Base-by-base conservation (phyloP, 306 rosid genomes). In the Citrullus mucosospermus region DNA sequence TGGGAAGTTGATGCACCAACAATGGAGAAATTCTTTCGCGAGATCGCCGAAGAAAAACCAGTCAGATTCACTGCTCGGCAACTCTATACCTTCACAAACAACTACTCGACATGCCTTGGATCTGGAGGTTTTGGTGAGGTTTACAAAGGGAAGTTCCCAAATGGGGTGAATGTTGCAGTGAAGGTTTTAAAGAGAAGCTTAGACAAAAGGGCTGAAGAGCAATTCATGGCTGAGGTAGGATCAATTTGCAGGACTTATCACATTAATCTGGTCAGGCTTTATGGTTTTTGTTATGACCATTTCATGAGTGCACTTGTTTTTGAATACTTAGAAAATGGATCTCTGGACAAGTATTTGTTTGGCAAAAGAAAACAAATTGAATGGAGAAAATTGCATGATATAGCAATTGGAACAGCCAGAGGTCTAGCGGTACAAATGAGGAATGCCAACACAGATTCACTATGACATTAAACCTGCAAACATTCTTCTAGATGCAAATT, bases 391-490 rank as follows among this genome's bases (percentile, higher is more conserved):
- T 87, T 88, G 55, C 88, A 81, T 25, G 85, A 88, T 48, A 86
- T 88, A 66, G 88, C 88, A 0, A 36, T 85, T 15, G 89, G 89
- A 9, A 85, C 91, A 1, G 89, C 93, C 0, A 75, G 77, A 75
- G 91, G 87, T 4, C 80, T 87, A 10, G 83, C 91, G 0, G n/a
- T n/a, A n/a, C n/a, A n/a, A n/a, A n/a, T 32, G 93, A 87, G 80
- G 83, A 71, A 62, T 86, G 93, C 8, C 79, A 81, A 34, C 89
- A 87, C 0, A 81, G 84, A 68, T 89, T 60, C 91, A 87, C 60
- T 89, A 87, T 13, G 91, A 87, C 57, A 87, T 85, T 36, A 89
- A 89, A 39, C 93, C 91, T 0, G 89, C 66, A 46, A 89, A 89
- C 32, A 83, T 89, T 75, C 88, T 88, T 3, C 79, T 88, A 36